Conservation (phyloP, 2,329 filamentous ascomycete species). For the Emmonsiellopsis sp. region DNA sequence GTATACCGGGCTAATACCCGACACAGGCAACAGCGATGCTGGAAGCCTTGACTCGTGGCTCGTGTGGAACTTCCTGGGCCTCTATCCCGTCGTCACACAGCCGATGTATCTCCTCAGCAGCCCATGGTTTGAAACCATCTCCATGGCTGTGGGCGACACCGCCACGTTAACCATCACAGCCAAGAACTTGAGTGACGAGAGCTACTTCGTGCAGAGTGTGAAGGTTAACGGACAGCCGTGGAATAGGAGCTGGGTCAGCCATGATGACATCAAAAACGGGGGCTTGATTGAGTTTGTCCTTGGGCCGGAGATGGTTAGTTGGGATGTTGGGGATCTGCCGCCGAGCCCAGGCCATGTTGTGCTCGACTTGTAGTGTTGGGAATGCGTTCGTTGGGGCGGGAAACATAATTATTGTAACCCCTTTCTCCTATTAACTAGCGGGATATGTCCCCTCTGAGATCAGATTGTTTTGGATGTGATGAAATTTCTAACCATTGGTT, state of each 20-base stretch:
- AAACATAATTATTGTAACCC: too few relatives aligned
- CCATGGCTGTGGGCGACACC: conserved; percentile 22
- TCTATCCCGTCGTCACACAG: conserved; percentile 41
- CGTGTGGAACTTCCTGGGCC: conserved; percentile 41
- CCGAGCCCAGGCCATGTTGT: conserved; percentile 35
- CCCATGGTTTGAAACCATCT: conserved; percentile 35
- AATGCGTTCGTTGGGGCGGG: too few relatives aligned
- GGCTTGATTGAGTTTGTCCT: conserved; percentile 42
- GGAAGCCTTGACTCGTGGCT: conserved; percentile 43
- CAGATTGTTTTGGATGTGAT: too few relatives aligned
- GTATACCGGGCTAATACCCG: too few relatives aligned
- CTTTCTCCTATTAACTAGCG: too few relatives aligned
- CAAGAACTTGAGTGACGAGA: conserved; percentile 31
- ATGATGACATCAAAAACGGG: conserved; percentile 38
- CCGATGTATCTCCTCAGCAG: conserved; percentile 38
- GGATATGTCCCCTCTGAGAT: too few relatives aligned
- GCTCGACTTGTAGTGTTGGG: conserved; percentile 12
- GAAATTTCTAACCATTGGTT: too few relatives aligned
- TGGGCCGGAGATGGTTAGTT: conserved; percentile 25
- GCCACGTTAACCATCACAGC: conserved; percentile 39
- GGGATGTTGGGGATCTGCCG: conserved; percentile 43
- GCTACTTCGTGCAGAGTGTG: conserved; percentile 45
- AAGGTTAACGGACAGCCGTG: conserved; percentile 44
- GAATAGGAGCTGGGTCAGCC: conserved; percentile 47
- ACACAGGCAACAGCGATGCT: conserved; percentile 34